phyloP scores from a whole-genome alignment of 768 basidiomycete genomes.

The Leccinum subgranulosum region DNA sequence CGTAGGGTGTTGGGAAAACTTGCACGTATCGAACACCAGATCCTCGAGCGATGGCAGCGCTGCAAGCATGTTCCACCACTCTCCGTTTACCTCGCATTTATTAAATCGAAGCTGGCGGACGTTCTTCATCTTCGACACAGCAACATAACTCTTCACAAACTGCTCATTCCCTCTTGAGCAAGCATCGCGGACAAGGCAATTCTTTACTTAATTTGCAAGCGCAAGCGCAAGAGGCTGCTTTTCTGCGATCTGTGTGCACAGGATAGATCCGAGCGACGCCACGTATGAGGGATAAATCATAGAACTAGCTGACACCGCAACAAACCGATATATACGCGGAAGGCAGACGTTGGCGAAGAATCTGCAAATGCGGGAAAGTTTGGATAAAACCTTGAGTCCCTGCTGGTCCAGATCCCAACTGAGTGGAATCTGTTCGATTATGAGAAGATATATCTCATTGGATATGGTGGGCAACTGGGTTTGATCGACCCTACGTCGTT shows the following conservation, averaged over 20 bases:
- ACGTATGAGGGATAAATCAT: too few relatives aligned
- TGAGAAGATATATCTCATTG: neutral
- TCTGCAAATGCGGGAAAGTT: neutral
- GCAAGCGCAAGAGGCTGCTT: neutral
- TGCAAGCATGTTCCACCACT: neutral
- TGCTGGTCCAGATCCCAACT: neutral
- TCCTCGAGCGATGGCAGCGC: neutral
- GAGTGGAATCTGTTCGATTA: neutral
- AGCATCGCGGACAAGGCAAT: too few relatives aligned
- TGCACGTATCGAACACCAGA: neutral
- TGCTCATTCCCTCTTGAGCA: neutral
- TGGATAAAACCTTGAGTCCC: neutral
- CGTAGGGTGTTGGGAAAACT: neutral
- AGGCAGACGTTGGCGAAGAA: neutral
- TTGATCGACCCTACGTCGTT: too few relatives aligned
- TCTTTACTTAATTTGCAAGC: neutral
- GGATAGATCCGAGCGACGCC: neutral
- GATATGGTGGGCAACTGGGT: too few relatives aligned
- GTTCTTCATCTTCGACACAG: neutral
- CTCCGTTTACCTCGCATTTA: neutral
- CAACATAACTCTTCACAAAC: neutral
- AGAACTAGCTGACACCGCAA: neutral
- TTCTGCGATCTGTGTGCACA: neutral
- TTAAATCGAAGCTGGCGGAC: neutral
- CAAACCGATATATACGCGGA: neutral